Evolutionary conservation across 441 rosid genomes (phyloP).

Genomic region (Gossypium davidsonii): DNA sequence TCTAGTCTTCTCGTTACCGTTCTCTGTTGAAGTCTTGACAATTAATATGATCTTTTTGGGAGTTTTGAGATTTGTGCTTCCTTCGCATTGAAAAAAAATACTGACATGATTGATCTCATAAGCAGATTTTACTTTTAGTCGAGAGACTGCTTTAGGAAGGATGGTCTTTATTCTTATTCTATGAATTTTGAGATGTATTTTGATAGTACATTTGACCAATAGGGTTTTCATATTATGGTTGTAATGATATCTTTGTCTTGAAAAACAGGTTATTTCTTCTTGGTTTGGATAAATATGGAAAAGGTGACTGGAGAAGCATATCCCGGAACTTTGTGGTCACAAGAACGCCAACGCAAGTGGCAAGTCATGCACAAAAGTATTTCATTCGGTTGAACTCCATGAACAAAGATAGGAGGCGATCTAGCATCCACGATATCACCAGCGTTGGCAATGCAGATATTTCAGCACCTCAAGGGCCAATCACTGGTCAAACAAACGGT

Average conservation of each 20-base stretch:
- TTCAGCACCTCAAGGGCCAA: conserved; percentile 71
- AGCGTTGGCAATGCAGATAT: conserved; percentile 70
- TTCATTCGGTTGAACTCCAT: conserved; percentile 83
- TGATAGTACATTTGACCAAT: conserved; percentile 6
- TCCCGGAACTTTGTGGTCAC: conserved; percentile 93
- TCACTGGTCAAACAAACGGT: conserved; percentile 78
- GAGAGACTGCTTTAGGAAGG: not conserved
- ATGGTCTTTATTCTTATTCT: conserved; percentile 2
- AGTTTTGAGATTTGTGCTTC: not conserved
- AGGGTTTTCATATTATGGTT: not conserved
- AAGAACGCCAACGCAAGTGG: conserved; percentile 97
- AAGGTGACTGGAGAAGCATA: conserved; percentile 98
- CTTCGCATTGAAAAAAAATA: not conserved
- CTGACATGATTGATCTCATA: not conserved
- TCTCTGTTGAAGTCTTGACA: not conserved
- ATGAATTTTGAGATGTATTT: conserved; percentile 7
- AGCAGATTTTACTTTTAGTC: not conserved
- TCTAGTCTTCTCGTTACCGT: not conserved
- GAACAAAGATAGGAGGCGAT: conserved; percentile 92
- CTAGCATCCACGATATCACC: conserved; percentile 96
- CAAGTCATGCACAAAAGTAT: conserved; percentile 96
- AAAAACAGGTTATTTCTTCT: conserved; percentile 80
- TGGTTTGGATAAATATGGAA: conserved; percentile 91
- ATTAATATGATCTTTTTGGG: not conserved
- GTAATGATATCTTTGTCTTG: conserved; percentile 4